Conservation (phyloP, 1,284 basidiomycete genomes). For the Ceratobasidium sp. region DNA sequence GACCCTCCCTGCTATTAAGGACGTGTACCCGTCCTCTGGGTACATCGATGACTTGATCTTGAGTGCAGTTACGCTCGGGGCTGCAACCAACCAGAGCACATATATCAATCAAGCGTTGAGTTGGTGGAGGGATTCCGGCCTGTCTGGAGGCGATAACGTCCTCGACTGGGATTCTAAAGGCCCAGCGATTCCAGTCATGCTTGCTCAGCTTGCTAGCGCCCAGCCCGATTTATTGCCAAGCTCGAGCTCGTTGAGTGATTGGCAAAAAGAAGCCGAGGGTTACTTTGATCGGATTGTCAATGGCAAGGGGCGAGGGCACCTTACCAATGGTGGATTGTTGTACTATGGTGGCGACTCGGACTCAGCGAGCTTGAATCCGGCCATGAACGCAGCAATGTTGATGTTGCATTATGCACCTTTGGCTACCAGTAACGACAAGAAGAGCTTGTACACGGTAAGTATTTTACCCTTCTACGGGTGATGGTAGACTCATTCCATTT, state of each 20-base stretch:
- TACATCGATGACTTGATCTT: constrained; percentile 73
- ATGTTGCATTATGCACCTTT: constrained; percentile 76
- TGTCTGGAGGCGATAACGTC: constrained; percentile 50
- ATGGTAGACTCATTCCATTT: constrained; percentile 40
- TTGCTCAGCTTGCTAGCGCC: constrained; percentile 54
- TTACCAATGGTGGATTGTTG: constrained; percentile 71
- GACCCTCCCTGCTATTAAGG: constrained; percentile 66
- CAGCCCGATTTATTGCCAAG: constrained; percentile 63
- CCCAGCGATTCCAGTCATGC: constrained; percentile 76
- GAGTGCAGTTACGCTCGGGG: constrained; percentile 75
- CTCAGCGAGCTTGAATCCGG: constrained; percentile 78
- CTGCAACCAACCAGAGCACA: constrained; percentile 55
- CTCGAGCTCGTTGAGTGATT: constrained; percentile 62
- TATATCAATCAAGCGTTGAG: constrained; percentile 32
- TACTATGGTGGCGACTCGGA: constrained; percentile 83
- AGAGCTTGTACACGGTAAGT: constrained; percentile 64
- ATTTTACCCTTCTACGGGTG: constrained; percentile 3
- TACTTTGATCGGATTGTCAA: constrained; percentile 78
- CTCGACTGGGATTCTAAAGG: constrained; percentile 91
- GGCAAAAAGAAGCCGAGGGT: constrained; percentile 72
- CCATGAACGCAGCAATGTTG: constrained; percentile 83
- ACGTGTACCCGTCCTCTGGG: constrained; percentile 74
- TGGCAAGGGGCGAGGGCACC: constrained; percentile 58
- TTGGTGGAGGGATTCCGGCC: constrained; percentile 19
- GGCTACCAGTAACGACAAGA: constrained; percentile 66